These are phyloP conservation scores for Rhodotorula sphaerocarpa DNA, from an alignment of 768 basidiomycete species.

Conservation along the genomic window DNA sequence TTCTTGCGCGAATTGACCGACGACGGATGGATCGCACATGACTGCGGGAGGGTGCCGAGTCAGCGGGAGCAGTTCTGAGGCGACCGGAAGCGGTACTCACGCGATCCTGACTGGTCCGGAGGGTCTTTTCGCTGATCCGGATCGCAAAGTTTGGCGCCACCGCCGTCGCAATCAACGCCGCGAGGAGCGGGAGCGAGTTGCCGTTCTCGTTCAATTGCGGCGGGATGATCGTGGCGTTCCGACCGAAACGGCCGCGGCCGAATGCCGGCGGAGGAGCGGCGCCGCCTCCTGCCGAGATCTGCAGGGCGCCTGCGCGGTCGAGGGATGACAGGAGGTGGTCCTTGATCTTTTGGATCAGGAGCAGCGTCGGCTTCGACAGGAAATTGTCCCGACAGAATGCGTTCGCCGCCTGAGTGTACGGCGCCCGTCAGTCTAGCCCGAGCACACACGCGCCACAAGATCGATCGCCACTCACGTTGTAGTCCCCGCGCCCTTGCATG, in stretches of 20 bases:
- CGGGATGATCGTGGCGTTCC: conserved; percentile 48
- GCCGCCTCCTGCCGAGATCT: conserved; percentile 63
- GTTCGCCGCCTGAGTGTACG: conserved; percentile 50
- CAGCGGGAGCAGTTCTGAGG: no score
- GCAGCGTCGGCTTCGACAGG: conserved; percentile 71
- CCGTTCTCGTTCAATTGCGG: conserved; percentile 62
- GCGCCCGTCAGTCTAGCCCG: neutral
- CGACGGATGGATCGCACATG: conserved; percentile 68
- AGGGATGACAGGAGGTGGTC: conserved; percentile 66
- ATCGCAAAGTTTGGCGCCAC: conserved; percentile 86
- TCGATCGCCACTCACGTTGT: conserved; percentile 39
- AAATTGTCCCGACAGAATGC: conserved; percentile 77
- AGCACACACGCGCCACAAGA: no score
- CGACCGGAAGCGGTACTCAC: conserved; percentile 50
- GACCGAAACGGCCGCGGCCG: conserved; percentile 19
- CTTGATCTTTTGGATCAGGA: conserved; percentile 72
- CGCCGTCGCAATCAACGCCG: conserved; percentile 74
- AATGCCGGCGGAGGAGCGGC: conserved; percentile 9
- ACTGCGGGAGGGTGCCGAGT: conserved; percentile 46
- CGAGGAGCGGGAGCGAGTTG: conserved; percentile 66
- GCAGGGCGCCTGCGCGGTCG: conserved; percentile 70
- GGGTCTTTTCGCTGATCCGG: conserved; percentile 56
- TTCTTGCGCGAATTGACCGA: conserved; percentile 73
- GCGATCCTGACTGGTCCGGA: conserved; percentile 74
- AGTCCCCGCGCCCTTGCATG: conserved; percentile 60